Base-by-base conservation (phyloP, 1,284 basidiomycete species). In the Leccinum subrobustum region DNA sequence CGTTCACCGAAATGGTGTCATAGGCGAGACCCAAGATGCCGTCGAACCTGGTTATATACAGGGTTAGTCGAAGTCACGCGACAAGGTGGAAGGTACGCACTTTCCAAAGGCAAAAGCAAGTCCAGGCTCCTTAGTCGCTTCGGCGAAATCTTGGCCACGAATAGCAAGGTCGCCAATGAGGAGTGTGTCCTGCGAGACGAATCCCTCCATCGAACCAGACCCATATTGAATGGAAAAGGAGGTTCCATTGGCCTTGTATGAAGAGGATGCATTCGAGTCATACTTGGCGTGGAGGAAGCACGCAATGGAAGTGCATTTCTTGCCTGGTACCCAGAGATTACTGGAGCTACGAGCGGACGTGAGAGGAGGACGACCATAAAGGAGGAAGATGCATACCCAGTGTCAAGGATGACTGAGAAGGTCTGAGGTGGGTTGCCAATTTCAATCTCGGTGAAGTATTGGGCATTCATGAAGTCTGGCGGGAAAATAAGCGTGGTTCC, bases 261-360 rank as follows among this genome's bases (percentile, higher is more conserved):
- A 89, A 1, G 88, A 88, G 1, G 97, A 99, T 1, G 82, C 65
- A n/a, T 77, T 74, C 14, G 91, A 90, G 70, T 98, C 91, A 76
- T 98, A 99, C 82, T 98, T 98, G 72, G 85, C 71, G 73, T 98
- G 96, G 52, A 97, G 82, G 90, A 99, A 99, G 80, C 97, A 99
- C 27, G 97, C 96, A 70, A 99, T 99, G 35, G 94, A 96, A 11
- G 88, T 92, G 81, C 97, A 99, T 67, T 85, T 78, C 35, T 79
- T 77, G 69, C 94, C 94, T 9, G 97, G 97, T 6, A 97, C 92
- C 95, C 95, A 97, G 20, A 96, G 84, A 74, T 96, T 96, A 75
- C 91, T 91, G 52, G 94, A 96, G 25, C 89, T 91, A 57, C 16
- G 53, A 44, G 29, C 33, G 29, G 58, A 29, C 44, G 23, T 69